Base-by-base conservation (phyloP, 805 yeast species). In the Candida fluviatilis region DNA sequence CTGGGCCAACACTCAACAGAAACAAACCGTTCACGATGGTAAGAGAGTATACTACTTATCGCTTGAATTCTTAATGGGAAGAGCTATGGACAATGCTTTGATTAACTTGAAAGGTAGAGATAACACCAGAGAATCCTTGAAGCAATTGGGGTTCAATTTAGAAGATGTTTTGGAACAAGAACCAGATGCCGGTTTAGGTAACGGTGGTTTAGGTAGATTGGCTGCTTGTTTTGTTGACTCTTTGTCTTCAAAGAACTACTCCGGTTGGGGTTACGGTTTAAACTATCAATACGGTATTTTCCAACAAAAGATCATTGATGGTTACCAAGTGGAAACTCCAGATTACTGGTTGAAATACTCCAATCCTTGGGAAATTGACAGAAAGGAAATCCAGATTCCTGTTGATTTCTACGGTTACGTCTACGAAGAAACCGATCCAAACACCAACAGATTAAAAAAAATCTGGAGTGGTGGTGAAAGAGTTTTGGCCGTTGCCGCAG, bases 191-290 rank as follows among this genome's bases (percentile, higher is more conserved):
- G 96, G 89, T 18, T 73, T 89, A 39, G 97, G 97, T 54, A 90
- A 90, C 55, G 97, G 97, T 57, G 97, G 97, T 47, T 69, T 89
- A 40, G 97, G 97, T 46, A 78, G 97, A 58, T 71, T 89, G 55
- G 96, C 96, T 16, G 96, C 96, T 15, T 90, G 96, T 64, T 89
- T 88, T 57, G 78, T 89, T 34, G 96, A 90, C 64, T 87, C 96
- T 1, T 67, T 89, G 58, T 78, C 93, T 25, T 80, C 95, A 4
- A 83, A 85, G 48, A 81, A 85, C 60, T 86, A 85, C 60, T 88
- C 95, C 13, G 95, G 95, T 36, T 89, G 97, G 97, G 97, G 97
- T 46, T 89, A 89, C 60, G 96, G 97, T 43, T 69, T 89, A 50
- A 82, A 95, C 58, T 89, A 89, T 66, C 88, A 88, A 62, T 89